phyloP scores from a whole-genome alignment of 2,329 filamentous ascomycete species.

The Trichoderma semiorbis region DNA sequence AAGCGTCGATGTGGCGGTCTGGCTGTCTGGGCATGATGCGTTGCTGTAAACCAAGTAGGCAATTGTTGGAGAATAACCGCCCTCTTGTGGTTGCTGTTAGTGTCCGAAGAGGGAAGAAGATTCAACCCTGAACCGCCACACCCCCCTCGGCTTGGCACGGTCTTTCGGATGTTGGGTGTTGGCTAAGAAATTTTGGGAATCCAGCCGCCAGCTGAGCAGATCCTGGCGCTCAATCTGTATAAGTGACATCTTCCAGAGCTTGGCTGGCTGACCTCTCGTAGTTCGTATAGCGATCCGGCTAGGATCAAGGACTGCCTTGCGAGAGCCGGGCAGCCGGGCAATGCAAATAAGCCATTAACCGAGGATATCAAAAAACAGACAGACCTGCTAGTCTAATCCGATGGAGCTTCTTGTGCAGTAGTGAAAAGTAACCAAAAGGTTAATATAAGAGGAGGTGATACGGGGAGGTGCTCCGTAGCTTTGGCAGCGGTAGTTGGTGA shows the following conservation, averaged over 20 bases:
- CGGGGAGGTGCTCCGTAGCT: background rate
- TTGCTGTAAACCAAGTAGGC: background rate
- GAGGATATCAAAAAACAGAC: background rate
- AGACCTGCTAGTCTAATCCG: background rate
- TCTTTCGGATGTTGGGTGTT: background rate
- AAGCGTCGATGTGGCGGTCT: slow-evolving; percentile 1
- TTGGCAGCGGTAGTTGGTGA: background rate
- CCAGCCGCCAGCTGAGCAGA: slow-evolving; percentile 10
- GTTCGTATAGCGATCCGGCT: background rate
- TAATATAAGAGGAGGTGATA: background rate
- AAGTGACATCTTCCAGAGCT: background rate
- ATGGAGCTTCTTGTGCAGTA: background rate
- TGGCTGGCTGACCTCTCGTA: background rate
- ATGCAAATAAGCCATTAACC: background rate
- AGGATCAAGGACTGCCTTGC: background rate
- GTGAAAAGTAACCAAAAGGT: background rate
- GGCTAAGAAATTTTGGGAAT: background rate
- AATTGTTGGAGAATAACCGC: background rate
- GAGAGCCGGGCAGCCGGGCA: background rate
- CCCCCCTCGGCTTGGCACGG: background rate
- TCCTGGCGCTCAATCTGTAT: slow-evolving; percentile 4
- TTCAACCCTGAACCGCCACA: background rate
- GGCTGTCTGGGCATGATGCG: background rate
- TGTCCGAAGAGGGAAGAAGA: background rate
- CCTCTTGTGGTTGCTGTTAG: background rate